Evolutionary conservation across 352 stramenopile species (phyloP), one percentile per base, ranked within the genome.

Genomic region (Phytophthora brassicae): DNA sequence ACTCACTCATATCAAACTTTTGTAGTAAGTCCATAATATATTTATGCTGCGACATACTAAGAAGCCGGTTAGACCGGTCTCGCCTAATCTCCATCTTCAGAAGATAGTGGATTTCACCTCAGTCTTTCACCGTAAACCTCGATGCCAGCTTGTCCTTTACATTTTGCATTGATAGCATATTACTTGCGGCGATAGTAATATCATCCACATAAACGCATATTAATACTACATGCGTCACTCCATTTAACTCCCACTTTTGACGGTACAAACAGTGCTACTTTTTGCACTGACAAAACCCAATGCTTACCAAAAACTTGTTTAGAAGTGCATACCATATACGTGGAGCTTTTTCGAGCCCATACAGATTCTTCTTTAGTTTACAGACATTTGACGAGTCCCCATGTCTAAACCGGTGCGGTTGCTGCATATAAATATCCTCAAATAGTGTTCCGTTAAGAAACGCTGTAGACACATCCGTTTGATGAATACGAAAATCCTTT

Each of bases 361-460:
- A 65, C 11, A 65, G 3, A 52, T 39, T 63, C 52, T 59, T 54
- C 12, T 24, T 5, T 11, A 54, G 23, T 39, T 65, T 65, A 17
- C 56, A 65, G 9, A 59, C 48, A 4, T 48, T 20, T 0, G 1
- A 13, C 11, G 14, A 12, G 12, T 4, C 14, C 20, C 22, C 47
- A 22, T 46, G 38, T 0, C 48, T 26, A 22, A 65, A 65, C 16
- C 57, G 22, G 9, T 48, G 39, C 13, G 57, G 47, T 12, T 54
- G 48, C 8, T 29, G 31, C 57, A 59, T 43, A 11, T 59, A 65
- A 8, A 59, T 65, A 20, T 4, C 26, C 24, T 65, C 47, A 35
- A 12, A 38, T 24, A 59, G 11, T 3, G 42, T 16, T 5, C 39
- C 56, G 22, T 65, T 59, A 7, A 64, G 16, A 9, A 64, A 64